phyloP scores from a whole-genome alignment of 2,329 filamentous ascomycete genomes.

The Periglandula ipomoeae region DNA sequence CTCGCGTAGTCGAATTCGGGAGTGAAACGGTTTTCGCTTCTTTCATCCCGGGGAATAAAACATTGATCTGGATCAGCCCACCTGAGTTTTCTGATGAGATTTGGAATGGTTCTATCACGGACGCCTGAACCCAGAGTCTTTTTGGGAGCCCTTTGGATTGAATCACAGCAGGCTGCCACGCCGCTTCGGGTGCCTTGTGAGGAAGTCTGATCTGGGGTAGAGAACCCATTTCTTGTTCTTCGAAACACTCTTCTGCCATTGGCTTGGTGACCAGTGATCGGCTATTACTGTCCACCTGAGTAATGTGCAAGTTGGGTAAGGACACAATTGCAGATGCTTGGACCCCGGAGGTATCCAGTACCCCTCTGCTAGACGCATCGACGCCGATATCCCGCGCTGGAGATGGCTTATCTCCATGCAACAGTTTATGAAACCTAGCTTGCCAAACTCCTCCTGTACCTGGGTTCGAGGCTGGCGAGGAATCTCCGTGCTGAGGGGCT shows the following conservation, averaged over 20 bases:
- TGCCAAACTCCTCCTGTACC: constrained; percentile 55
- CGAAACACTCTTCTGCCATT: constrained; percentile 72
- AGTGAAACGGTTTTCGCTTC: constrained; percentile 29
- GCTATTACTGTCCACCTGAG: constrained; percentile 26
- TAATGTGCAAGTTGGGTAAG: constrained; percentile 34
- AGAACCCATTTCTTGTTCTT: constrained; percentile 72
- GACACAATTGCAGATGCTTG: constrained; percentile 59
- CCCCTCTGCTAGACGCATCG: constrained; percentile 58
- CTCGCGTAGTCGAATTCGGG: constrained; percentile 24
- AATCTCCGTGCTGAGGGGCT: constrained; percentile 18
- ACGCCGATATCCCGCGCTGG: constrained; percentile 51
- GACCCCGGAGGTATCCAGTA: constrained; percentile 45
- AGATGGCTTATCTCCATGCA: constrained; percentile 57
- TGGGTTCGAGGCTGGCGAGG: constrained; percentile 11
- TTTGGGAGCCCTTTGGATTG: constrained; percentile 46
- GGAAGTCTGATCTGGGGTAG: constrained; percentile 64
- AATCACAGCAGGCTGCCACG: constrained; percentile 51
- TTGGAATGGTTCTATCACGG: constrained; percentile 25
- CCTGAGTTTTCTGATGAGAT: constrained; percentile 23
- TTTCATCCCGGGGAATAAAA: constrained; percentile 33
- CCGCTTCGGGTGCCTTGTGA: constrained; percentile 47
- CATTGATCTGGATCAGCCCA: constrained; percentile 26
- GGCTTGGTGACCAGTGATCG: constrained; percentile 50
- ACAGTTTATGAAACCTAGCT: constrained; percentile 70
- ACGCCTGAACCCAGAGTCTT: constrained; percentile 35